A percentile compares a stretch with the other conserved stretches of the same genome.
Conservation (phyloP, 2,329 filamentous ascomycete genomes). For the Arthroderma uncinatum region DNA sequence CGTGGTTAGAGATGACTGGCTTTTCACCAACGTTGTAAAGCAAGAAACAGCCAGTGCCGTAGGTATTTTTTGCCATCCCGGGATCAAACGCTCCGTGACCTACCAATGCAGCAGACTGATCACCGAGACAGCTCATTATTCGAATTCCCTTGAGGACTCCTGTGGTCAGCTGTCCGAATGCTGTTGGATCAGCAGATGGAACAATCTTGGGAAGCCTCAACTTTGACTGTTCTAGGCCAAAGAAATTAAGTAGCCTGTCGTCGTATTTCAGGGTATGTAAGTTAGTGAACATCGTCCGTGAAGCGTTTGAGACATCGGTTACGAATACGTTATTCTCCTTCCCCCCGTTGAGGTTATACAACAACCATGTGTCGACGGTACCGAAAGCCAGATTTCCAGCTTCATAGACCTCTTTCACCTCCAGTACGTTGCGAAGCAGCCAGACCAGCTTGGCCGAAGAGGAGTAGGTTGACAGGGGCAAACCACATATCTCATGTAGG, state of each 20-base stretch:
- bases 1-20: slow-evolving; percentile 74
- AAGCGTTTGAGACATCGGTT: slow-evolving; percentile 79
- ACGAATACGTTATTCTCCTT: slow-evolving; percentile 59
- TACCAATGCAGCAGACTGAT: slow-evolving; percentile 76
- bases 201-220: slow-evolving; percentile 72
- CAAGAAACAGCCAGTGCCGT: slow-evolving; percentile 81
- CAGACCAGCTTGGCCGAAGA: slow-evolving; percentile 76
- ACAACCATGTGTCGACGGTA: slow-evolving; percentile 78
- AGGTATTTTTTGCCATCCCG: slow-evolving; percentile 81
- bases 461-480: slow-evolving; percentile 79
- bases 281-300: slow-evolving; percentile 91
- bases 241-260: slow-evolving; percentile 64
- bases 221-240: slow-evolving; percentile 60
- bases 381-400: slow-evolving; percentile 68
- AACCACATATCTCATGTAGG: slow-evolving; percentile 60
- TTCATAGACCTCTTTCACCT: slow-evolving; percentile 64
- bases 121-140: slow-evolving; percentile 76
- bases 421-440: slow-evolving; percentile 61
- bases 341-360: slow-evolving; percentile 64
- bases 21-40: slow-evolving; percentile 79
- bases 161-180: slow-evolving; percentile 56
- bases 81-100: slow-evolving; percentile 75
- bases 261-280: slow-evolving; percentile 70
- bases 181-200: slow-evolving; percentile 61
- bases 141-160: slow-evolving; percentile 58